Base-by-base conservation (phyloP, 768 basidiomycete species). In the Clavulina sp. region DNA sequence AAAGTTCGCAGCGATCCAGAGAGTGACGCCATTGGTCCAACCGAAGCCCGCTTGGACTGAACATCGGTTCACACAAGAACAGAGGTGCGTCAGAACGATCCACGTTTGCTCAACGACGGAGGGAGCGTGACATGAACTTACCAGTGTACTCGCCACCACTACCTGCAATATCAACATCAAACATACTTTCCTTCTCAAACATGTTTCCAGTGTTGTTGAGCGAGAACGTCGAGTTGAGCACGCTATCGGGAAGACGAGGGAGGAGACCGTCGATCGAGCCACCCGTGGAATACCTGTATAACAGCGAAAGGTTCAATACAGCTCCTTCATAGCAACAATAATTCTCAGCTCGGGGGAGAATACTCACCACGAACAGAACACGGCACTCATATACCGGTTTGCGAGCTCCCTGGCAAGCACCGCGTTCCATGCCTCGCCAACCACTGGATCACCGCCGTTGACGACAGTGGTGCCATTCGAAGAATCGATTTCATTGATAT, bases 121-220 rank as follows among this genome's bases (percentile, higher is more conserved):
- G 32, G 32, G 30, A 50, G 74, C 77, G 65, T 88, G 84, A 3
- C 91, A 88, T 2, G 34, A 19, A 9, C 34, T 9, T 19, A 38
- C 34, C 34, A 28, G 78, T 82, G 58, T 95, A 93, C 69, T 91
- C 87, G 24, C 87, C 87, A 4, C 85, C 87, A 9, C 68, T 67
- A 4, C 86, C 87, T 2, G 82, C 79, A 2, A 78, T 80, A 64
- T 85, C 80, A 30, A 89, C 72, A 52, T 93, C 79, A 6, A 76
- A 61, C 38, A 73, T 74, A 2, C 84, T 87, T 67, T 89, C 89
- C 64, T 89, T 86, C 64, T 88, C 86, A 56, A 78, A 89, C 83
- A 88, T 87, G 80, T 87, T 57, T 0, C 41, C 52, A 53, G 41
- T 51, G 23, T 56, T 38, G 36, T 31, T 9, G 4, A 26, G 34